Percentiles rank a stretch among this genome's conserved stretches.
These are phyloP conservation scores for Carex arenaria DNA, from an alignment of 202 grass and related monocot genomes.

Conservation along the genomic window DNA sequence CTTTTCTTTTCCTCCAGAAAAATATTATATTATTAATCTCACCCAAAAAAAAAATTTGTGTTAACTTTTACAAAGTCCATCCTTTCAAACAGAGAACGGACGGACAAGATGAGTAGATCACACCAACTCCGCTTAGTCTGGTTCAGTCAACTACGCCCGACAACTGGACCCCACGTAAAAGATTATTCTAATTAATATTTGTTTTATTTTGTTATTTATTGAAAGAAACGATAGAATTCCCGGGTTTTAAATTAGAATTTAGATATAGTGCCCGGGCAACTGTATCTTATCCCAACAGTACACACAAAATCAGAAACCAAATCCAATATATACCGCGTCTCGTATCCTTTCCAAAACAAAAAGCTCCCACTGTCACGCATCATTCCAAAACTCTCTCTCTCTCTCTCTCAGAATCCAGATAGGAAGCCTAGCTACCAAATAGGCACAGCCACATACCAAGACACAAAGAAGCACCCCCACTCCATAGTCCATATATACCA, in stretches of 20 bases:
- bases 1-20: too few species aligned
- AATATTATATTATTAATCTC: too few species aligned
- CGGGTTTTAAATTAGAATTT: too few species aligned
- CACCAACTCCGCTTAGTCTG: too few species aligned
- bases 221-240: not conserved
- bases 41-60: too few species aligned
- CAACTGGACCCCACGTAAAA: not conserved
- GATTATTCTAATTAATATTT: not conserved
- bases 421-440: not conserved
- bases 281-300: not conserved
- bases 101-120: too few species aligned
- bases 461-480: not conserved
- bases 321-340: not conserved
- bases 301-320: not conserved
- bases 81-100: too few species aligned
- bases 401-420: not conserved
- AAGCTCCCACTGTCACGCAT: not conserved
- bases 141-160: not conserved
- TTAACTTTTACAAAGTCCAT: too few species aligned
- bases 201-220: not conserved
- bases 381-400: slow-evolving; percentile 3
- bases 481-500: not conserved
- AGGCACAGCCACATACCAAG: not conserved
- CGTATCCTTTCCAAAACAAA: not conserved
- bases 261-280: not conserved